Base-by-base conservation (phyloP, 495 filamentous ascomycete genomes). In the Aspergillus avenaceus region DNA sequence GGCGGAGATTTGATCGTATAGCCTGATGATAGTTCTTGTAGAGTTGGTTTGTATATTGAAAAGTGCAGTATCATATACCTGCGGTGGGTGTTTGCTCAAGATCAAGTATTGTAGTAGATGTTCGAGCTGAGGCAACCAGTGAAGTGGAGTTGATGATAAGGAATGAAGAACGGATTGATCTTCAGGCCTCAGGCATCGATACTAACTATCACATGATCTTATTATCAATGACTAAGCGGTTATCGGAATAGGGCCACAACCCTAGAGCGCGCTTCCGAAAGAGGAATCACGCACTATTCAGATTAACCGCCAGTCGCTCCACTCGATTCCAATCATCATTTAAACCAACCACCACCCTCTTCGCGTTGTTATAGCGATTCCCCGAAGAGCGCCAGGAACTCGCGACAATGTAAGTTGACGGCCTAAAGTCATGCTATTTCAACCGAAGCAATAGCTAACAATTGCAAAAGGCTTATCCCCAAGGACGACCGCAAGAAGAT, bases 401-500 rank as follows among this genome's bases (percentile, higher is more conserved):
- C 76, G 77, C 75, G 66, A 77, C 75, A 77, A 80, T 80, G 77
- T 77, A 64, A 43, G 72, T 49, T 47, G 12, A 24, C 11, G 7
- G 26, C 16, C 25, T 21, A n/a, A 37, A 12, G 16, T 14, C 37
- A 18, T 36, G 18, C 9, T 25, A 29, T 44, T 8, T 12, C 37
- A 36, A 42, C 31, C 25, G 6, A 45, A 19, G 25, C 41, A 23
- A 45, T 43, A 29, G 16, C 62, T 71, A 34, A 71, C 47, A n/a
- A 45, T 55, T 47, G 54, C 41, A 37, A 28, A 62, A 91, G 84
- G 92, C 86, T 98, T 82, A 98, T 98, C 78, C 93, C 93, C 67
- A 97, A 97, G 84, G 85, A 87, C 72, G 93, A 98, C 80, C 91
- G 93, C 79, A 97, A 97, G 87, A 92, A 93, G 85, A 96, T 98